Conservation (phyloP, 106 monocot genomes). For the Allium sativum region DNA sequence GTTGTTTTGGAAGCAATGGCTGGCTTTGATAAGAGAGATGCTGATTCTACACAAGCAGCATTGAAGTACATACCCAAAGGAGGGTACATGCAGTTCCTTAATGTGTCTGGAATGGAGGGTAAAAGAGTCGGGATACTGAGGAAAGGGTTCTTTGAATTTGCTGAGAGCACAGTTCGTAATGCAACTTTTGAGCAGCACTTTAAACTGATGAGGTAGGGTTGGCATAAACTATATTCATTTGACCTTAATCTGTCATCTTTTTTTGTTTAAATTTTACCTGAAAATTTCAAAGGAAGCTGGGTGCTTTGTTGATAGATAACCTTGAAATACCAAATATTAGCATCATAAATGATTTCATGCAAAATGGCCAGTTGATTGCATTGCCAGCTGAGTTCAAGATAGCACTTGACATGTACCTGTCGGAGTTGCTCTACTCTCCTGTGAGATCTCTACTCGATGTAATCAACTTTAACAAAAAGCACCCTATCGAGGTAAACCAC, state of each 20-base stretch:
- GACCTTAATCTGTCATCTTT: not conserved
- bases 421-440: slow-evolving; percentile 31
- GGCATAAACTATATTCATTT: not conserved
- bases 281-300: not conserved
- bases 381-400: slow-evolving; percentile 55
- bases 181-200: slow-evolving; percentile 39
- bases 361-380: slow-evolving; percentile 21
- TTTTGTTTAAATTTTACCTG: not conserved
- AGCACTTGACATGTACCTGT: slow-evolving; percentile 33
- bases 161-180: slow-evolving; percentile 5
- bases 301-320: slow-evolving; percentile 22
- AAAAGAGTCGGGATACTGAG: slow-evolving; percentile 64
- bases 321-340: slow-evolving; percentile 31
- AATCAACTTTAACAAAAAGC: slow-evolving; percentile 50
- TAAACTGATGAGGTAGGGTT: slow-evolving; percentile 39
- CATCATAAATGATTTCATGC: slow-evolving; percentile 8
- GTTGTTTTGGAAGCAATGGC: slow-evolving; percentile 54
- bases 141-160: slow-evolving; percentile 31
- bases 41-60: slow-evolving; percentile 39
- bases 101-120: slow-evolving; percentile 40
- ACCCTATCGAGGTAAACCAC: slow-evolving; percentile 24
- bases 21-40: slow-evolving; percentile 47
- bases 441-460: slow-evolving; percentile 51
- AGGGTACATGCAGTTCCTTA: slow-evolving; percentile 57
- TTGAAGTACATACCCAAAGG: slow-evolving; percentile 35